Evolutionary conservation across 345 rosid genomes (phyloP), one percentile per base, ranked within the genome.

Genomic region (Carallia pectinifolia): DNA sequence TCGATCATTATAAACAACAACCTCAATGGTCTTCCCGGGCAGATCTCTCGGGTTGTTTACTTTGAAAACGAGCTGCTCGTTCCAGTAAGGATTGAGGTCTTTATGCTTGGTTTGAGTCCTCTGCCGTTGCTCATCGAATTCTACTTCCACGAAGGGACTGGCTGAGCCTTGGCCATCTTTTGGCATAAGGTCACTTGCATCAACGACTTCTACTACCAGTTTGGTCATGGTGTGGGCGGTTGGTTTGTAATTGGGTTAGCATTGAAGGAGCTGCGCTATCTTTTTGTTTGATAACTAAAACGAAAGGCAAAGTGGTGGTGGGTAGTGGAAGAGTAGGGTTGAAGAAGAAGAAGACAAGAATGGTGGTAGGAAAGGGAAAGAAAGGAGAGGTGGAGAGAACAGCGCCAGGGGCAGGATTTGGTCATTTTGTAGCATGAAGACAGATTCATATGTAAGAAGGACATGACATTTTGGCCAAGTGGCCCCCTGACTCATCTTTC

Each of bases 101-200:
- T 80, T 86, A 10, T 66, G 70, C 64, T 85, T 90, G 65, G 90
- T 86, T 62, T 73, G 83, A 12, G 99, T 90, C 72, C 88, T 84
- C 23, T 83, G 92, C 12, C 74, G 73, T 62, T 86, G 89, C 0
- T 60, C 87, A 59, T 84, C 92, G 38, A 88, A 86, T 0, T 85
- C 85, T 8, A 92, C 88, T 55, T 89, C 93, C 0, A 86, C 99
- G 36, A 79, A 92, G 0, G 95, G 87, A 72, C 85, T 86, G 5
- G 96, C 89, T 4, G 95, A 87, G 61, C 95, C 97, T 31, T 90
- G 90, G 0, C 96, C 93, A 61, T 91, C 95, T 80, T 87, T 91
- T 1, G 95, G 92, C 87, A 80, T 87, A 27, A 94, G 89, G 71
- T 86, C 93, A 50, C 81, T 78, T n/a, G 97, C 97, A 66, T 84